A percentile compares a stretch with the other conserved stretches of the same genome.
Conservation (phyloP, 176 grass and related monocot genomes). For the Chrysopogon serrulatus region DNA sequence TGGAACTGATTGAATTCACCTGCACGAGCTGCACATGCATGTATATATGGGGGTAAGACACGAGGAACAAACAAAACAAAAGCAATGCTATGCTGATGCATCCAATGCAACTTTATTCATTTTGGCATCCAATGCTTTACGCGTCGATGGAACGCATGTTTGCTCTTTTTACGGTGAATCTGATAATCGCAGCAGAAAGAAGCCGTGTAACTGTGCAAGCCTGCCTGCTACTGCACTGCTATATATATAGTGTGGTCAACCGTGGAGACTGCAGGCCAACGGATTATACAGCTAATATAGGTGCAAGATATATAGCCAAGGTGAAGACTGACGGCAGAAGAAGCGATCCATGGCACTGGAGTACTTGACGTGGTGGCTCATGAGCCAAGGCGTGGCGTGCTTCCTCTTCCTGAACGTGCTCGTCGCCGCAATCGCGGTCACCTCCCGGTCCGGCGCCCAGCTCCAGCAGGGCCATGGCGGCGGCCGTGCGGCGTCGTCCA, state of each 20-base stretch:
- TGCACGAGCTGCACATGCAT: not conserved
- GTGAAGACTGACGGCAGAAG: not conserved
- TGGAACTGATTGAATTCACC: not conserved
- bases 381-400: not conserved
- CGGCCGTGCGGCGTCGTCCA: conserved; percentile 20
- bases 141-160: not conserved
- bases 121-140: not conserved
- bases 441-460: not conserved
- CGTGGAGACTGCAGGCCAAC: not conserved
- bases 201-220: not conserved
- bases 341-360: not conserved
- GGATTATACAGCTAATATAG: no score
- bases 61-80: not conserved
- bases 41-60: not conserved
- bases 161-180: no score
- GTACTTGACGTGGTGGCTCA: conserved; percentile 6
- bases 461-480: no score
- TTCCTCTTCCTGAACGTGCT: conserved; percentile 35
- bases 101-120: not conserved
- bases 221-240: not conserved
- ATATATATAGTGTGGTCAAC: not conserved
- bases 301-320: no score
- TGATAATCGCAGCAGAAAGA: not conserved
- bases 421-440: conserved; percentile 3
- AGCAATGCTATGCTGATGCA: not conserved